Percentiles rank a stretch among this genome's conserved stretches.
phyloP scores from a whole-genome alignment of 2,329 filamentous ascomycete species.

The Neofusicoccum cordaticola region DNA sequence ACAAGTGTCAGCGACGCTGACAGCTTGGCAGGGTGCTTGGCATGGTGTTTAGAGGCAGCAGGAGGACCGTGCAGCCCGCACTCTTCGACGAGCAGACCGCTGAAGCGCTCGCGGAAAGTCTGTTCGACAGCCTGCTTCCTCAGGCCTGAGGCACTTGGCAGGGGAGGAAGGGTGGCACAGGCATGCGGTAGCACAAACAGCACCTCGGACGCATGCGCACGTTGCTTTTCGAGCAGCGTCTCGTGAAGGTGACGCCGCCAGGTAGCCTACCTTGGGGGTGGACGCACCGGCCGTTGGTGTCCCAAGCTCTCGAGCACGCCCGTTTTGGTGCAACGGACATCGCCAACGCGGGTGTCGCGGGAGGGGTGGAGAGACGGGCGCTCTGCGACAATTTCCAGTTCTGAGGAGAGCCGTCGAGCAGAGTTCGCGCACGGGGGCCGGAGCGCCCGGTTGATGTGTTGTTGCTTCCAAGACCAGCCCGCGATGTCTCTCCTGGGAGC shows the following conservation, averaged over 20 bases:
- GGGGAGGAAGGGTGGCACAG: background rate
- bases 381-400: background rate
- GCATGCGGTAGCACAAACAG: background rate
- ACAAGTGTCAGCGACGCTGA: constrained; percentile 1
- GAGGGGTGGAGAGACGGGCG: background rate
- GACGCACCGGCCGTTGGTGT: background rate
- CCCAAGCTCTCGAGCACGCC: background rate
- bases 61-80: background rate
- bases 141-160: background rate
- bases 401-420: background rate
- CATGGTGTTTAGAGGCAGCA: constrained; percentile 1
- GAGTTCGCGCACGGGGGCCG: background rate
- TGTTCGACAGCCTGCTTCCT: background rate
- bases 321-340: background rate
- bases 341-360: background rate
- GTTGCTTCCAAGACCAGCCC: background rate
- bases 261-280: background rate
- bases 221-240: background rate
- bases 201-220: background rate
- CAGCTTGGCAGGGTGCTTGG: constrained; percentile 5
- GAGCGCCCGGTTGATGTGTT: background rate
- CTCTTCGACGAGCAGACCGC: background rate
- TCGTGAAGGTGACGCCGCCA: background rate
- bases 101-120: background rate
- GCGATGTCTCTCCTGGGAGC: background rate